phyloP scores from a whole-genome alignment of 768 basidiomycete genomes.

The Suillus fuscotomentosus region DNA sequence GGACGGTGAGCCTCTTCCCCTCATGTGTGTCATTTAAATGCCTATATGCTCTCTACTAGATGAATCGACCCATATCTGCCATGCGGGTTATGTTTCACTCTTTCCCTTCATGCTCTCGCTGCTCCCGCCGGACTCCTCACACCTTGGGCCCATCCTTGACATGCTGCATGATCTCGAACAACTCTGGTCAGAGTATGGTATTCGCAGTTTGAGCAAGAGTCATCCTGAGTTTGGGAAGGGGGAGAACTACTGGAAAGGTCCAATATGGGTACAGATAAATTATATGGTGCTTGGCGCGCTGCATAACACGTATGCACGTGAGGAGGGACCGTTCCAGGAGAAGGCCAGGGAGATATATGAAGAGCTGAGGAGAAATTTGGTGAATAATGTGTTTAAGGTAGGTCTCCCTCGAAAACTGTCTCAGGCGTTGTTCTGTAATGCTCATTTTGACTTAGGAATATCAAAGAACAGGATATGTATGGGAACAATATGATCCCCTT shows the following conservation, averaged over 20 bases:
- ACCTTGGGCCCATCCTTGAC: slow-evolving; percentile 79
- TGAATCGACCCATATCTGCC: slow-evolving; percentile 88
- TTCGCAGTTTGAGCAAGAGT: slow-evolving; percentile 84
- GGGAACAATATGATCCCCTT: slow-evolving; percentile 92
- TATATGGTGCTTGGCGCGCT: slow-evolving; percentile 82
- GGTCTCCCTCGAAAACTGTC: slow-evolving; percentile 4
- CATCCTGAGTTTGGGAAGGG: slow-evolving; percentile 90
- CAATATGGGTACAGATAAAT: slow-evolving; percentile 98
- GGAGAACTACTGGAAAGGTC: slow-evolving; percentile 97
- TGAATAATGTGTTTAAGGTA: slow-evolving; percentile 79
- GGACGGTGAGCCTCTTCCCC: slow-evolving; percentile 54
- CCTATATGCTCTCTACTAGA: slow-evolving; percentile 38
- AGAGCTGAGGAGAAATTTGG: slow-evolving; percentile 76
- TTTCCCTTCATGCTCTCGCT: slow-evolving; percentile 90
- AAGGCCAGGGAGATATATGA: slow-evolving; percentile 77
- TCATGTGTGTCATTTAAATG: slow-evolving; percentile 3
- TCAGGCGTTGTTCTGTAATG: neutral
- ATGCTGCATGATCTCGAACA: slow-evolving; percentile 77
- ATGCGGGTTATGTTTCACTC: slow-evolving; percentile 90
- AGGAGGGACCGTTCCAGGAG: slow-evolving; percentile 78
- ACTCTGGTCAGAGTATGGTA: slow-evolving; percentile 89
- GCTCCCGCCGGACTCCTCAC: slow-evolving; percentile 73
- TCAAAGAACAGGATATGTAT: slow-evolving; percentile 89
- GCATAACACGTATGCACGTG: slow-evolving; percentile 73
- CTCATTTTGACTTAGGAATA: slow-evolving; percentile 61